Evolutionary conservation across 805 yeast genomes (phyloP).

Genomic region (Cyberlindnera misumaiensis): DNA sequence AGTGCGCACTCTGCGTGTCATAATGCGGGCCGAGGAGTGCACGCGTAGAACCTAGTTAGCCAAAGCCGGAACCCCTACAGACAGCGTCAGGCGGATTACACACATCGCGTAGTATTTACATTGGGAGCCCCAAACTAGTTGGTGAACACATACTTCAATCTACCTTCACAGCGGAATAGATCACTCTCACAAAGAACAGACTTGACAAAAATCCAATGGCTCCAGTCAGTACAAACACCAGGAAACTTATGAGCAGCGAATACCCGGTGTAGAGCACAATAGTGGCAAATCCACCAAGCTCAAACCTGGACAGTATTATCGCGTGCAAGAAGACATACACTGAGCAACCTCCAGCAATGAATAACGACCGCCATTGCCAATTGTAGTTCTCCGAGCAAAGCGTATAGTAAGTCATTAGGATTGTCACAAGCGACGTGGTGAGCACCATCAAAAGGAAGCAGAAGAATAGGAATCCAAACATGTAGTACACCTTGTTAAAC

Average conservation of each 20-base stretch:
- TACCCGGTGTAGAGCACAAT: slow-evolving; percentile 79
- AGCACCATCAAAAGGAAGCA: slow-evolving; percentile 77
- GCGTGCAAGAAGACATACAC: slow-evolving; percentile 82
- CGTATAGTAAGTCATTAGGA: slow-evolving; percentile 74
- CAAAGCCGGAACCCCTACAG: no score
- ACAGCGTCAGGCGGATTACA: no score
- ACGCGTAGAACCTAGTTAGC: no score
- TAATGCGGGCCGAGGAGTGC: no score
- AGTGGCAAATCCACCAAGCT: slow-evolving; percentile 68
- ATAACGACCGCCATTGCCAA: slow-evolving; percentile 95
- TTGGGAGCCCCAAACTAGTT: no score
- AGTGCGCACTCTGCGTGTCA: no score
- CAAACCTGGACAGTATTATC: slow-evolving; percentile 60
- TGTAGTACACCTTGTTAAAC: slow-evolving; percentile 90
- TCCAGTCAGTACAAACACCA: slow-evolving; percentile 80
- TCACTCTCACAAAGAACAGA: slow-evolving; percentile 66
- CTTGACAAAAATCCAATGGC: slow-evolving; percentile 77
- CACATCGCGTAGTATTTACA: no score
- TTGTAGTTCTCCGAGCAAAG: slow-evolving; percentile 87
- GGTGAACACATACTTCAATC: slow-evolving; percentile 47
- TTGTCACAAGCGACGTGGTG: slow-evolving; percentile 75
- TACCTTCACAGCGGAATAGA: slow-evolving; percentile 80
- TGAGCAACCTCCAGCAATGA: slow-evolving; percentile 86
- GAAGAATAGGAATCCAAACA: slow-evolving; percentile 94
- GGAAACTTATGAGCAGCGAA: slow-evolving; percentile 59